Base-by-base conservation (phyloP, 2,329 filamentous ascomycete genomes). In the Claviceps digitariae region DNA sequence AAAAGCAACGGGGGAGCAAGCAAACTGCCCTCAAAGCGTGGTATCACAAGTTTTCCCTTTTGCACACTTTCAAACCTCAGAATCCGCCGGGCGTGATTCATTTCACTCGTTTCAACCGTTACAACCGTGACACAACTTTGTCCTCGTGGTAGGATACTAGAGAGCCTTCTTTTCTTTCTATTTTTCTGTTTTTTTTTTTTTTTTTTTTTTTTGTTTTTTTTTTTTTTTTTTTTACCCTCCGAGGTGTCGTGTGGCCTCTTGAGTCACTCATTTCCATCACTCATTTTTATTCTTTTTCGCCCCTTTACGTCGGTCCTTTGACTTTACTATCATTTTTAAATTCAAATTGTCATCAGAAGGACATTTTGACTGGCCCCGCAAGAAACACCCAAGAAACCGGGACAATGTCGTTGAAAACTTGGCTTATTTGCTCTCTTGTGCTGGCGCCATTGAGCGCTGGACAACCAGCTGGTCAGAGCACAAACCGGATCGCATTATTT, bases 341-440 rank as follows among this genome's bases (percentile, higher is more conserved):
- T 13, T 44, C 23, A 45, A 13, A 8, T 46, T 46, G 25, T 4
- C 25, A 20, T 20, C 15, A 46, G 17, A n/a, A n/a, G 12, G 9
- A 46, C 23, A 15, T 45, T 45, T 27, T 12, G 21, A 31, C 12
- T 12, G 41, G 17, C 8, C 21, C 25, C 31, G 4, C 10, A 50
- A 31, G 15, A 10, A 40, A 13, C 17, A 1, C 17, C 7, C 10
- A 40, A 25, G 36, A 15, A n/a, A n/a, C 1, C 20, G 20, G 20
- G 23, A 49, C 21, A 36, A 46, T 46, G 41, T 27, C 27, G 4
- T 38, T 36, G 40, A 43, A 20, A 20, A 46, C 27, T 20, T 51
- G 41, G 50, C 34, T 51, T n/a, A 25, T 36, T 43, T 51, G 20
- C 29, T 45, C 40, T 51, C 50, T 49, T 48, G 41, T 25, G 45